These are phyloP conservation scores for Mycena belliarum DNA, from an alignment of 768 basidiomycete genomes.

Conservation along the genomic window DNA sequence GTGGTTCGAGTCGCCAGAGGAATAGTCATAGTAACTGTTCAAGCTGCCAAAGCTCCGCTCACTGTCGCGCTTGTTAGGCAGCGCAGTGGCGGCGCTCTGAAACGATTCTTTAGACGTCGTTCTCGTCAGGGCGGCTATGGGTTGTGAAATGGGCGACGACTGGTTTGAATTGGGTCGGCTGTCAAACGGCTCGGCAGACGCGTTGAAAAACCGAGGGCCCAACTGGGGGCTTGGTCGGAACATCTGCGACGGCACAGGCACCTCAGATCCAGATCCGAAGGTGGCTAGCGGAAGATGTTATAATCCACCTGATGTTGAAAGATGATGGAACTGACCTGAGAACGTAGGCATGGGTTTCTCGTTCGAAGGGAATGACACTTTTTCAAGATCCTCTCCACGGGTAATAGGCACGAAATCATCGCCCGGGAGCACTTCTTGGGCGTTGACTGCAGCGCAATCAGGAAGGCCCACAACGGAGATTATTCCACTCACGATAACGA, in stretches of 20 bases:
- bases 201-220: slow-evolving; percentile 53
- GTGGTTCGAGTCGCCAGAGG: slow-evolving; percentile 32
- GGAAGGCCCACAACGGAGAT: not conserved
- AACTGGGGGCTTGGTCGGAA: slow-evolving; percentile 34
- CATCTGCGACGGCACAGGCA: slow-evolving; percentile 39
- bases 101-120: slow-evolving; percentile 35
- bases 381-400: slow-evolving; percentile 44
- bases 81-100: slow-evolving; percentile 28
- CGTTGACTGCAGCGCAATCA: slow-evolving; percentile 46
- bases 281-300: slow-evolving; percentile 18
- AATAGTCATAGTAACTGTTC: slow-evolving; percentile 32
- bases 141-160: slow-evolving; percentile 30
- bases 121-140: slow-evolving; percentile 37
- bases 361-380: slow-evolving; percentile 62
- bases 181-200: slow-evolving; percentile 43
- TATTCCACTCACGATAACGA: slow-evolving; percentile 58
- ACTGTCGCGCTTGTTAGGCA: slow-evolving; percentile 39
- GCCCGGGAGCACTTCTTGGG: slow-evolving; percentile 50
- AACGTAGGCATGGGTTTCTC: slow-evolving; percentile 58
- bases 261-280: slow-evolving; percentile 36
- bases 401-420: slow-evolving; percentile 39
- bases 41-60: slow-evolving; percentile 42
- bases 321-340: slow-evolving; percentile 29
- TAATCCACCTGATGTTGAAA: not conserved
- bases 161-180: slow-evolving; percentile 21